Percentiles rank a stretch among this genome's conserved stretches.
phyloP scores from a whole-genome alignment of 305 asterid genomes.

The Ilex paraguariensis region DNA sequence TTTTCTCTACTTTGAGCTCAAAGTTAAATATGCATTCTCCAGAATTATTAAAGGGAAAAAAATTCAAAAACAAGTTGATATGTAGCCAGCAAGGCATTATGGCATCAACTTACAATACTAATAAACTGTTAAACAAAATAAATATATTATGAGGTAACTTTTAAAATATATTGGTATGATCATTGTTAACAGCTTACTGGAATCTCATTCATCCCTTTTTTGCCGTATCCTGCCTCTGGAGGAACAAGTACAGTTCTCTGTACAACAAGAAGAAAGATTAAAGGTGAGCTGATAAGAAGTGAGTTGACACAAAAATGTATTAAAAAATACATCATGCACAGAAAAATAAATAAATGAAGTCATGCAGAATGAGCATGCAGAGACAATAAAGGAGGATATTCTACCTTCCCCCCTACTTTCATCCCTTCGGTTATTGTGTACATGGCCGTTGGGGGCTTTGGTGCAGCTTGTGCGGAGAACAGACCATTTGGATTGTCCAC shows the following conservation, averaged over 20 bases:
- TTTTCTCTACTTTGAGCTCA: neutral
- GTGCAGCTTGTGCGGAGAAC: constrained; percentile 97
- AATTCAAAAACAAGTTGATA: too few relatives aligned
- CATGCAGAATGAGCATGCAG: neutral
- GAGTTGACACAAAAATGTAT: neutral
- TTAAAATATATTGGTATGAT: neutral
- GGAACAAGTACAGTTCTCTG: constrained; percentile 90
- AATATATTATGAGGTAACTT: neutral
- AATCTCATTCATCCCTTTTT: constrained; percentile 86
- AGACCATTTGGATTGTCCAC: constrained; percentile 86
- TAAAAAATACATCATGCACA: neutral
- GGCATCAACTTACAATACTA: too few relatives aligned
- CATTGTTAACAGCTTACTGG: constrained; percentile 48
- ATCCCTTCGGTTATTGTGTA: constrained; percentile 82
- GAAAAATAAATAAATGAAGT: neutral
- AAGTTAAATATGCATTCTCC: too few relatives aligned
- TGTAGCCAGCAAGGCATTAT: too few relatives aligned
- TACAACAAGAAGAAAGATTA: constrained; percentile 12
- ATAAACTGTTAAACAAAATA: neutral
- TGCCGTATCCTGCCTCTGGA: constrained; percentile 85
- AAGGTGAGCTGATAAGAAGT: constrained; percentile 1
- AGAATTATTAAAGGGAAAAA: too few relatives aligned
- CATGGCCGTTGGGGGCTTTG: constrained; percentile 94
- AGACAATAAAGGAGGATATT: neutral
- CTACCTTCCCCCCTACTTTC: constrained; percentile 98